Evolutionary conservation across 306 rosid genomes (phyloP), one percentile per base, ranked within the genome.

Genomic region (Malus asiatica): DNA sequence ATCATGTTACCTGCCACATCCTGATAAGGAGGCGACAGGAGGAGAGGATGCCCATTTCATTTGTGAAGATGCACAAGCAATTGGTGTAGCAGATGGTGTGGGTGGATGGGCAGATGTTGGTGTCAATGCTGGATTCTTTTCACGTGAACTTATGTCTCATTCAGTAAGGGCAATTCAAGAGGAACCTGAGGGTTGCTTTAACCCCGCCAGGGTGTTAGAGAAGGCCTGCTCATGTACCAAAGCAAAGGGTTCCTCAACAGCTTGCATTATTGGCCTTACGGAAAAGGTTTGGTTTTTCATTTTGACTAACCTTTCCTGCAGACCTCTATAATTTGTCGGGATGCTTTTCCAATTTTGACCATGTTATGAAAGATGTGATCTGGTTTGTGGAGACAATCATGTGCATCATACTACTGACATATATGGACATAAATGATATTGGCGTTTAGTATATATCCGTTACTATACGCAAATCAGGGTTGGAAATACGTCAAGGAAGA

Each of bases 31-130:
- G 81, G 89, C 73, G 75, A 89, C 96, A 3, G 97, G 97, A 16
- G 98, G 97, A 75, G 98, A 93, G 83, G 98, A 93, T 83, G 96
- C 97, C 80, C 96, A 91, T 76, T 93, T 93, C 79, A 88, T 93
- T 84, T 91, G 97, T 77, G 30, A 48, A 48, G 96, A 91, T 42
- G 89, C 86, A 85, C 93, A 91, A 68, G 93, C 76, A 44, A 84
- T 93, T 66, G 97, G 98, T 38, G 98, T 91, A 68, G 93, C 77
- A 44, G 83, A 91, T 66, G 97, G 97, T 32, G 98, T 91, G 12
- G 98, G 97, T 73, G 98, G 98, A 64, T 94, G 98, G 98, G 97
- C 98, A 30, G 97, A 91, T 48, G 94, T 91, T 78, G 97, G 98
- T 32, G 82, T 94, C 73, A 81, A 94, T 83, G 85, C 98, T 1